Base-by-base conservation (phyloP, 1,284 basidiomycete genomes). In the Cryptococcus maquisensis region DNA sequence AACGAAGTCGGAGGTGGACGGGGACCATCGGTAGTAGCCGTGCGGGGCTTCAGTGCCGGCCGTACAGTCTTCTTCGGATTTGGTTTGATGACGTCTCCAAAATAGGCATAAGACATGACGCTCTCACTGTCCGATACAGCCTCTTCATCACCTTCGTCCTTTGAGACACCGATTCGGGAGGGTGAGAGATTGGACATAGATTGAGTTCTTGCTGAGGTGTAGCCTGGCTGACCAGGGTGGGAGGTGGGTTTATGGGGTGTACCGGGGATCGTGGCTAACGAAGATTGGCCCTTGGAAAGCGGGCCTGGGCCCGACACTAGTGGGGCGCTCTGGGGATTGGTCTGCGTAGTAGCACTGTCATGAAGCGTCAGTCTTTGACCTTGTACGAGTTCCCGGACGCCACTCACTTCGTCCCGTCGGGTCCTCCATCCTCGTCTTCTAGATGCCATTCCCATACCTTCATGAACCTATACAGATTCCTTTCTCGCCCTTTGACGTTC, bases 391-490 rank as follows among this genome's bases (percentile, higher is more conserved):
- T 16, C 13, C 9, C 13, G 21, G 9, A 40, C 16, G n/a, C n/a
- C n/a, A 80, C 88, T 71, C 70, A 90, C 89, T 90, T 88, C 75
- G 86, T 87, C 87, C 88, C 90, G 1, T 16, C 7, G 20, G 5
- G 18, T 44, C 23, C 16, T 12, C 43, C 43, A 16, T 23, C 24
- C 12, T 44, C 43, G 4, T 44, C 21, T 8, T 44, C 43, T 16
- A 65, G 46, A 61, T 75, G 67, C 91, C 91, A 94, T 10, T 86
- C 90, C 74, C 92, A 87, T 56, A 94, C 90, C 84, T 90, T 75
- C 52, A 76, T 50, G 48, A 77, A 76, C 69, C 72, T n/a, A 67
- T 96, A 95, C 68, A 95, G 62, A 77, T 95, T 95, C 51, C 92
- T 37, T 32, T 38, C 46, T 16, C 32, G 23, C 24, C 47, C 47